These are phyloP conservation scores for Hypoxylon sp. DNA, from an alignment of 2,329 filamentous ascomycete genomes.

Conservation along the genomic window DNA sequence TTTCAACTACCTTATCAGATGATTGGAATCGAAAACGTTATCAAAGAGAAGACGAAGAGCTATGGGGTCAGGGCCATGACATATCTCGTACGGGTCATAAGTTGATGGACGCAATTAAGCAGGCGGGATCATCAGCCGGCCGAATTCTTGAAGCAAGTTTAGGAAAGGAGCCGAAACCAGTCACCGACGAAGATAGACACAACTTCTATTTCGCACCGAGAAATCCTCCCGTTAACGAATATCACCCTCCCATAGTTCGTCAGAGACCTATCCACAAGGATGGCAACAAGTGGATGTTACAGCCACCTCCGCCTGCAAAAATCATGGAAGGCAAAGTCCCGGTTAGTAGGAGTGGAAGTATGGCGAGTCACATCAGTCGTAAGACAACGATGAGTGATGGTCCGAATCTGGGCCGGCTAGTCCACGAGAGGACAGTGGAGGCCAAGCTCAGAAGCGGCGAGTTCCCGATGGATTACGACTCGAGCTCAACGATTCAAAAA, in stretches of 20 bases:
- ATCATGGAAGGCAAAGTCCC: constrained; percentile 91
- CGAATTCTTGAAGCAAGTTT: constrained; percentile 68
- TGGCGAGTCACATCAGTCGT: constrained; percentile 66
- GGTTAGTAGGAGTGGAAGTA: constrained; percentile 74
- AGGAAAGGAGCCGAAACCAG: constrained; percentile 66
- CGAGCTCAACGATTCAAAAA: constrained; percentile 42
- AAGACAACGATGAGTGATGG: constrained; percentile 62
- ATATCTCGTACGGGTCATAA: constrained; percentile 68
- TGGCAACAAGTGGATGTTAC: constrained; percentile 91
- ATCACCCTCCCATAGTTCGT: constrained; percentile 87
- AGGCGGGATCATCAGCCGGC: constrained; percentile 70
- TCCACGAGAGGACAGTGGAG: constrained; percentile 64
- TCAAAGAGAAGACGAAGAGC: constrained; percentile 88
- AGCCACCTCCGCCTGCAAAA: constrained; percentile 89
- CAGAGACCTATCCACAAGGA: constrained; percentile 78
- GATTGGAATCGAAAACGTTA: constrained; percentile 86
- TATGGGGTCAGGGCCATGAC: constrained; percentile 84
- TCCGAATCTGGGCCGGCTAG: constrained; percentile 60
- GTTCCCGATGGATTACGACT: constrained; percentile 51
- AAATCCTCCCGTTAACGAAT: constrained; percentile 85
- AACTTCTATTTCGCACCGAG: constrained; percentile 73
- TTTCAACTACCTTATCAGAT: constrained; percentile 61
- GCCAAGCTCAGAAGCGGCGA: constrained; percentile 64
- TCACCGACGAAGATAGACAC: constrained; percentile 65
- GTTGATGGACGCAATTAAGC: constrained; percentile 71